Base-by-base conservation (phyloP, 257 asterid genomes). In the Oldenlandia corymbosa region DNA sequence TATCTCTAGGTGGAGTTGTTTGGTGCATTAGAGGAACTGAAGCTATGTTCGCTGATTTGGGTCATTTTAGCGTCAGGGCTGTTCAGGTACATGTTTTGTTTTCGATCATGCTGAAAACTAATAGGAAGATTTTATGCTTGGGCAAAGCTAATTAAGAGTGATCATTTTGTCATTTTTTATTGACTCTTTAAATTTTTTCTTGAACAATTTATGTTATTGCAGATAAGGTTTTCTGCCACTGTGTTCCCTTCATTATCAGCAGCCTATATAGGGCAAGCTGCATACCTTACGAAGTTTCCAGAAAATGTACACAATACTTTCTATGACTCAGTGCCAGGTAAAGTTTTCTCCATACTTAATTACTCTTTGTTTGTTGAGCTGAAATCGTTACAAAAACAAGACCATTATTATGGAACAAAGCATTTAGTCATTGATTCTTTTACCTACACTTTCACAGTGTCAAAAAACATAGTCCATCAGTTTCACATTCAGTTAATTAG, bases 31-130 rank as follows among this genome's bases (percentile, higher is more conserved):
- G 95, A 1, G 96, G 96, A 46, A 66, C 94, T 0, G 96, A 88
- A 65, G 96, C 96, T 69, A 85, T 88, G 91, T 88, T 88, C 65
- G 96, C 94, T 8, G 96, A 88, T 74, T 75, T 88, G 26, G 94
- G 96, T 26, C 94, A 88, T 70, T 88, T 88, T 53, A 85, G 64
- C 28, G 82, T 85, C 9, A 83, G 64, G 0, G 85, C 93, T 0
- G 58, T 87, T n/a, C 93, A 87, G 80, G 90, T 87, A 74, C 17
- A 54, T 28, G 13, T 1, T 7, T 6, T 4, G 10, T 53, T 13
- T 34, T 34, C 9, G 39, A 34, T 34, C 9, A 34, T 34, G 39
- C 39, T 34, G 39, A 3, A 34, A 34, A n/a, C n/a, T n/a, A n/a
- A n/a, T n/a, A 9, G 39, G 39, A 34, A 34, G 9, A 34, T 43